Evolutionary conservation across 2,329 filamentous ascomycete genomes (phyloP), one percentile per base, ranked within the genome.

Genomic region (Aphanoascus verrucosus): DNA sequence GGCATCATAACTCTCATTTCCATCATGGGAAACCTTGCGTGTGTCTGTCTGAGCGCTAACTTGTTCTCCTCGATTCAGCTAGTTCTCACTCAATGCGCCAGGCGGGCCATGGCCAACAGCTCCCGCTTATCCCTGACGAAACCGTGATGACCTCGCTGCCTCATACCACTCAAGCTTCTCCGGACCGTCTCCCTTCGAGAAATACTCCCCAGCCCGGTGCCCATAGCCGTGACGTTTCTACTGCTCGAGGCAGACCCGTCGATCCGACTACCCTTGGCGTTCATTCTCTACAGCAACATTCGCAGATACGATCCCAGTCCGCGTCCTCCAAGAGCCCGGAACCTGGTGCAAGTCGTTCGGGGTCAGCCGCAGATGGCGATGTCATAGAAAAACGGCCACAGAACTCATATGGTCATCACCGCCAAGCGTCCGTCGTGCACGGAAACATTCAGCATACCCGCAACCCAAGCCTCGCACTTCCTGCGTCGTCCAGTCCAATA

Each of bases 361-460:
- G 60, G 38, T 56, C 63, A 57, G 65, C 63, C 7, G 23, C 48
- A 57, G 66, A 71, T 55, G 69, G 71, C 60, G 65, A 59, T 44
- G 62, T 61, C 53, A 59, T 72, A 55, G 71, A 74, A 62, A 64
- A 70, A 56, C 63, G 67, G 51, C 69, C 70, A 35, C 73, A 69
- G 5, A 71, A 70, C 55, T 78, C 77, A 14, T 84, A 97, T 75
- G 88, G 87, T 56, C 90, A 98, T 69, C 89, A 97, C 71, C 84
- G 93, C 53, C 89, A 98, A 73, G 94, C 91, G 0, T 97, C 91
- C 47, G 96, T 97, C 62, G 90, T 97, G 54, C 88, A 97, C 81
- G 91, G 93, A 64, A 84, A 52, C 52, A 69, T 94, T 61, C 90
- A 95, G 68, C 93, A 98, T 70, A 85, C 80, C 54, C 74, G 91